Evolutionary conservation across 352 stramenopile species (phyloP).

Genomic region (Lagenidium giganteum): DNA sequence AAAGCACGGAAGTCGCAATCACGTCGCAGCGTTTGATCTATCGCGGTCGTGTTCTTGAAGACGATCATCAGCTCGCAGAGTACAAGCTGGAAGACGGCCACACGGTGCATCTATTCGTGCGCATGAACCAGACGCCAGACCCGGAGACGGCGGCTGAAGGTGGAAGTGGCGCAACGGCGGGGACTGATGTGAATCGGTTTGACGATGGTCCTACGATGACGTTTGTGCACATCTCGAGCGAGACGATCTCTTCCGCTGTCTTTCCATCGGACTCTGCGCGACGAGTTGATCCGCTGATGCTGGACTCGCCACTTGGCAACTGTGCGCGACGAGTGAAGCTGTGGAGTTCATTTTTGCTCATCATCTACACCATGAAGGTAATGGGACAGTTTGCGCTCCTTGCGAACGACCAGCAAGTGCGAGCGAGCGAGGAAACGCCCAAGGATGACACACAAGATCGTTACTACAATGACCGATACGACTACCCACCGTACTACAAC

Average conservation of each 20-base stretch:
- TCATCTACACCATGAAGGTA: slow-evolving; percentile 89
- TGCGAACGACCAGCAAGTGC: slow-evolving; percentile 74
- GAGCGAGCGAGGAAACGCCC: slow-evolving; percentile 21
- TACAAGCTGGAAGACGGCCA: slow-evolving; percentile 91
- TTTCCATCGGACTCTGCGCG: slow-evolving; percentile 79
- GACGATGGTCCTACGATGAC: slow-evolving; percentile 37
- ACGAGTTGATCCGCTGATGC: slow-evolving; percentile 81
- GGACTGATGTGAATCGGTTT: slow-evolving; percentile 24
- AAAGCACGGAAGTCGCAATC: slow-evolving; percentile 65
- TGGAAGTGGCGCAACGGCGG: background rate
- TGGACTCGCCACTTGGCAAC: slow-evolving; percentile 78
- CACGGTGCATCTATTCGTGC: slow-evolving; percentile 89
- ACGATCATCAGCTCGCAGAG: slow-evolving; percentile 55
- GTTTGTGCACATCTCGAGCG: slow-evolving; percentile 76
- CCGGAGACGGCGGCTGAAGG: slow-evolving; percentile 26
- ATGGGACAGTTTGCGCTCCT: slow-evolving; percentile 83
- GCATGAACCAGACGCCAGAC: slow-evolving; percentile 52
- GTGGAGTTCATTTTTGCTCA: slow-evolving; percentile 83
- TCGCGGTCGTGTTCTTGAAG: slow-evolving; percentile 83
- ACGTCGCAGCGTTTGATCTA: slow-evolving; percentile 89
- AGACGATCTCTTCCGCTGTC: slow-evolving; percentile 79
- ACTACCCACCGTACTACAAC: slow-evolving; percentile 81
- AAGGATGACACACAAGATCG: slow-evolving; percentile 26
- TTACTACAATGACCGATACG: slow-evolving; percentile 50
- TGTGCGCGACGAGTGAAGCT: slow-evolving; percentile 81